phyloP scores from a whole-genome alignment of 2,329 filamentous ascomycete species.

The Chaetomium sp. region DNA sequence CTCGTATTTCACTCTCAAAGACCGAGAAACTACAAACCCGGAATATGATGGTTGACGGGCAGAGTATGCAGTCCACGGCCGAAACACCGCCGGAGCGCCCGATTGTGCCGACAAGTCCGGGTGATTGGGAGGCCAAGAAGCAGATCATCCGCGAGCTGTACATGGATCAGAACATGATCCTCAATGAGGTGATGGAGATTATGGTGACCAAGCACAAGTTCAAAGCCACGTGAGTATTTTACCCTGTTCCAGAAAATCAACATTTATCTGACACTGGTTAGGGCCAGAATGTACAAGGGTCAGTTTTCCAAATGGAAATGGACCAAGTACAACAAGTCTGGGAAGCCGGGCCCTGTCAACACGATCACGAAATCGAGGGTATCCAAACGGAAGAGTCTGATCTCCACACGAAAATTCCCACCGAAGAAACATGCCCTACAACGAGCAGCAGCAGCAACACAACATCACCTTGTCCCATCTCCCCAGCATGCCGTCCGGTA shows the following conservation, averaged over 20 bases:
- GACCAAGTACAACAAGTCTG: slow-evolving; percentile 25
- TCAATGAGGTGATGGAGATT: slow-evolving; percentile 24
- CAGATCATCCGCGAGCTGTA: slow-evolving; percentile 20
- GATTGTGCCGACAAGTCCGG: slow-evolving; percentile 15
- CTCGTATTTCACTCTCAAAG: too few species aligned
- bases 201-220: slow-evolving; percentile 22
- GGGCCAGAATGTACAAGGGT: slow-evolving; percentile 26
- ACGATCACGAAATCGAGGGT: slow-evolving; percentile 2
- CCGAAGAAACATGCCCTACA: not conserved
- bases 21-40: too few species aligned
- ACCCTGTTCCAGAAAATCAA: not conserved
- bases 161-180: slow-evolving; percentile 21
- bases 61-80: not conserved
- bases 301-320: slow-evolving; percentile 26
- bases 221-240: slow-evolving; percentile 21
- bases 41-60: too few species aligned
- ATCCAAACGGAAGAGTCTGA: not conserved
- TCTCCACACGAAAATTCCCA: not conserved
- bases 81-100: slow-evolving; percentile 4
- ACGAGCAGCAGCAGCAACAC: not conserved
- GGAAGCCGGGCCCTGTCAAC: slow-evolving; percentile 8
- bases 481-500: not conserved
- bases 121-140: slow-evolving; percentile 23
- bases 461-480: not conserved
- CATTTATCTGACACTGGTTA: not conserved